Base-by-base conservation (phyloP, 1,284 basidiomycete genomes). In the Fomes fomentarius region DNA sequence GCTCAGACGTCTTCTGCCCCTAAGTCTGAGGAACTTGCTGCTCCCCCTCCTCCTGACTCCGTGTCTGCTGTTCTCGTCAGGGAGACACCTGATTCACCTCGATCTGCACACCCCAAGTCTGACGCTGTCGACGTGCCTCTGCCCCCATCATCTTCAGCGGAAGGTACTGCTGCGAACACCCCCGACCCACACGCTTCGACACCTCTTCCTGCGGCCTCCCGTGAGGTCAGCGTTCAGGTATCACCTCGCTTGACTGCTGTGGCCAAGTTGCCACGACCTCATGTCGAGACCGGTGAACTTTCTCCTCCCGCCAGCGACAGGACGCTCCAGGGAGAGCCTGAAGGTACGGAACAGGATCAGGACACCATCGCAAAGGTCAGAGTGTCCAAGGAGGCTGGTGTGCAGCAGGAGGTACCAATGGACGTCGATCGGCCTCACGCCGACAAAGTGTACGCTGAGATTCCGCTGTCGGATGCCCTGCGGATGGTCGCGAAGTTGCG, bases 401-500 rank as follows among this genome's bases (percentile, higher is more conserved):
- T 12, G 1, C 24, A n/a, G n/a, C 37, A 40, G 50, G 34, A 43
- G 2, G 17, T 39, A 22, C 24, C 22, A 4, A 43, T 46, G 35
- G 30, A 22, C 11, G 42, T 48, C 10, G 35, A 35, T n/a, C 43
- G 51, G 26, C 43, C 55, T 21, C 34, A 17, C 26, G 11, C 51
- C 15, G 51, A 58, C 22, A 51, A 56, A 42, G 17, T 51, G 4
- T 25, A 50, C 4, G 45, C 44, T 15, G 58, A 60, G 8, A 59
- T 66, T 48, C 76, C 79, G 10, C 74, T 83, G 1, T 69, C 71
- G 39, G 85, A 89, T 40, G 84, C 82, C 9, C 74, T 91, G 34
- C 81, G 82, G 24, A 70, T 84, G 33, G 80, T 84, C 12, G 77
- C 88, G 26, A 80, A 82, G 71, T 78, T 80, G 10, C 78, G 88